These are phyloP conservation scores for Metschnikowia borealis DNA, from an alignment of 805 yeast genomes.

Conservation along the genomic window DNA sequence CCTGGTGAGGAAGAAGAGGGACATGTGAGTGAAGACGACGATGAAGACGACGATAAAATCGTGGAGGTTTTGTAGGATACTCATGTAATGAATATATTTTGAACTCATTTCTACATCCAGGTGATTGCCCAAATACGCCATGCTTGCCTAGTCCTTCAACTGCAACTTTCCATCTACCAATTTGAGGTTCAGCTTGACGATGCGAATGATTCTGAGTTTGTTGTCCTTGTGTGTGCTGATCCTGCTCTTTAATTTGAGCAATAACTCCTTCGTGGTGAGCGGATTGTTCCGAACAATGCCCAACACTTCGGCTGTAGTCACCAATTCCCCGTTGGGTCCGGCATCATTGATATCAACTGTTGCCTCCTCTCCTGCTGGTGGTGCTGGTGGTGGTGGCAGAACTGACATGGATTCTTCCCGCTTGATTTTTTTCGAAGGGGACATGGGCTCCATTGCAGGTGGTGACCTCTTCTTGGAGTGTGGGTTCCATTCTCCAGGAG, in stretches of 20 bases:
- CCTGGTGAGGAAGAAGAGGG: constrained; percentile 32
- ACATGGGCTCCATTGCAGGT: constrained; percentile 17
- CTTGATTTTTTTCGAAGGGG: constrained; percentile 40
- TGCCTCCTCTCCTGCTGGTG: constrained; percentile 8
- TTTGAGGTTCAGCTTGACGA: constrained; percentile 55
- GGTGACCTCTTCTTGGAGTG: constrained; percentile 38
- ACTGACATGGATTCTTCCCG: constrained; percentile 22
- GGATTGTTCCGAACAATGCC: constrained; percentile 55
- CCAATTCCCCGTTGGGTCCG: constrained; percentile 41
- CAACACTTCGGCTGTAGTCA: constrained; percentile 72
- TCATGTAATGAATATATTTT: neutral
- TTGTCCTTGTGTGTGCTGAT: constrained; percentile 62
- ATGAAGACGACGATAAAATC: constrained; percentile 46
- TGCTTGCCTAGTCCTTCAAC: constrained; percentile 25
- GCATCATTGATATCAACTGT: constrained; percentile 30
- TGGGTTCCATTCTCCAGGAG: constrained; percentile 85
- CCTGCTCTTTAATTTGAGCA: constrained; percentile 56
- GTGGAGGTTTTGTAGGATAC: constrained; percentile 46
- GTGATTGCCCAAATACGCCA: neutral
- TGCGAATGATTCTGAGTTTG: constrained; percentile 52
- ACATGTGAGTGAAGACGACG: constrained; percentile 43
- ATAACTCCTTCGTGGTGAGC: constrained; percentile 59
- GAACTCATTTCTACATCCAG: neutral
- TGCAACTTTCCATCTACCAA: constrained; percentile 46
- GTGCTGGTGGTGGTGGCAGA: constrained; percentile 10